Conservation (phyloP, 2,329 filamentous ascomycete species). For the Cladophialophora exuberans region DNA sequence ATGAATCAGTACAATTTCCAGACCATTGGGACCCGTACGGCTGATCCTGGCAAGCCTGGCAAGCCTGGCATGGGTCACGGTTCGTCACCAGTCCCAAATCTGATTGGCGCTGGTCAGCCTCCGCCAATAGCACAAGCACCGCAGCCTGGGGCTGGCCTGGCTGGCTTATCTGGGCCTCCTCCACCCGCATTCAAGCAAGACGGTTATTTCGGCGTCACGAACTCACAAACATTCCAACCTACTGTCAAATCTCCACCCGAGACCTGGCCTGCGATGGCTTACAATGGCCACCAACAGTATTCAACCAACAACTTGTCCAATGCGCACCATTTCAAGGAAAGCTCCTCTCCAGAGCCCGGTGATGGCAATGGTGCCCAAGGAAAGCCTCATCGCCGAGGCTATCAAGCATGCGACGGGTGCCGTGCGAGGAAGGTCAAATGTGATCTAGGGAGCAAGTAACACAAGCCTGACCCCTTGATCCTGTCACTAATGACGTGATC, state of each 20-base stretch:
- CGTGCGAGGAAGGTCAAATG: conserved; percentile 55
- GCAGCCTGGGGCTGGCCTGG: not conserved
- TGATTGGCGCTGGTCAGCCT: too few relatives aligned
- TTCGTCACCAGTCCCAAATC: too few relatives aligned
- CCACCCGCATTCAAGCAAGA: conserved; percentile 2
- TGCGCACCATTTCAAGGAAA: conserved; percentile 15
- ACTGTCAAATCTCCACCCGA: not conserved
- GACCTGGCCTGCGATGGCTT: conserved; percentile 22
- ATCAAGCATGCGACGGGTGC: conserved; percentile 54
- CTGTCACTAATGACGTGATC: conserved; percentile 28
- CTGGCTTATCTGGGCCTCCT: not conserved
- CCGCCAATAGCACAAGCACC: too few relatives aligned
- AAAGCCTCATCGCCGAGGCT: conserved; percentile 47
- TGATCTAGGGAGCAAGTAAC: conserved; percentile 49
- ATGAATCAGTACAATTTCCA: too few relatives aligned
- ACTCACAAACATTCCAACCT: conserved; percentile 4
- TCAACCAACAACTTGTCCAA: conserved; percentile 7
- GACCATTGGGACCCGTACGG: too few relatives aligned
- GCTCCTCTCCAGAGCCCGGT: conserved; percentile 36
- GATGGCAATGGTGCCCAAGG: conserved; percentile 39
- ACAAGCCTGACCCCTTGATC: conserved; percentile 1
- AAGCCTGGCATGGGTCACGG: too few relatives aligned
- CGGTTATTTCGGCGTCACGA: conserved; percentile 28
- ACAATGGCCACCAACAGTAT: conserved; percentile 19
- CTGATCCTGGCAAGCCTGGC: too few relatives aligned